Evolutionary conservation across 2,329 filamentous ascomycete genomes (phyloP).

Genomic region (Coniochaeta sp.): DNA sequence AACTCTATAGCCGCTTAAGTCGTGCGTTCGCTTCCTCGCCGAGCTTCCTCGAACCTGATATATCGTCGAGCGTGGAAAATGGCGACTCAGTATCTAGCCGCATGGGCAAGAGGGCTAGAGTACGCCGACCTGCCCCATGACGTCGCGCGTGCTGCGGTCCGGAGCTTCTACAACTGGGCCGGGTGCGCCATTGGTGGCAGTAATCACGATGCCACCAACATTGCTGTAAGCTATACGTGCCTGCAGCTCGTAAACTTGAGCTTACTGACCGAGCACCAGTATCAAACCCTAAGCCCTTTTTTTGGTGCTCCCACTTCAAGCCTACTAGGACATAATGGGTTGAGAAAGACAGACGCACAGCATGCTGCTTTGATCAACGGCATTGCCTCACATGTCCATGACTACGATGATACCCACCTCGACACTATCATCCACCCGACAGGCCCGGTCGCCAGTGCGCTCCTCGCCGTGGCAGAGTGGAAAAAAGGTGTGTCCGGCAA

Average conservation of each 20-base stretch:
- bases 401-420: constrained; percentile 50
- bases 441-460: constrained; percentile 39
- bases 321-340: constrained; percentile 22
- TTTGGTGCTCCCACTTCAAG: constrained; percentile 23
- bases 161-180: constrained; percentile 45
- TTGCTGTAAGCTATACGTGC: constrained; percentile 18
- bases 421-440: constrained; percentile 49
- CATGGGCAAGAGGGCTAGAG: constrained; percentile 34
- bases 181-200: constrained; percentile 45
- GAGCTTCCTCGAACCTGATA: no score
- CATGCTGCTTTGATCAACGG: constrained; percentile 44
- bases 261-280: background rate
- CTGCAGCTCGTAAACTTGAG: background rate
- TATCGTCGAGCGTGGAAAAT: constrained; percentile 20
- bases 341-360: constrained; percentile 11
- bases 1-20: no score
- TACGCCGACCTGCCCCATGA: constrained; percentile 29
- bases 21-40: no score
- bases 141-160: constrained; percentile 34
- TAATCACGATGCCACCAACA: constrained; percentile 33
- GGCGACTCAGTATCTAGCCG: constrained; percentile 38
- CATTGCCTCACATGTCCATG: constrained; percentile 46
- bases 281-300: constrained; percentile 9
- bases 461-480: constrained; percentile 37
- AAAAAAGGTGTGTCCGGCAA: constrained; percentile 30